Evolutionary conservation across 306 rosid genomes (phyloP).

Genomic region (Hippophae gyantsensis): DNA sequence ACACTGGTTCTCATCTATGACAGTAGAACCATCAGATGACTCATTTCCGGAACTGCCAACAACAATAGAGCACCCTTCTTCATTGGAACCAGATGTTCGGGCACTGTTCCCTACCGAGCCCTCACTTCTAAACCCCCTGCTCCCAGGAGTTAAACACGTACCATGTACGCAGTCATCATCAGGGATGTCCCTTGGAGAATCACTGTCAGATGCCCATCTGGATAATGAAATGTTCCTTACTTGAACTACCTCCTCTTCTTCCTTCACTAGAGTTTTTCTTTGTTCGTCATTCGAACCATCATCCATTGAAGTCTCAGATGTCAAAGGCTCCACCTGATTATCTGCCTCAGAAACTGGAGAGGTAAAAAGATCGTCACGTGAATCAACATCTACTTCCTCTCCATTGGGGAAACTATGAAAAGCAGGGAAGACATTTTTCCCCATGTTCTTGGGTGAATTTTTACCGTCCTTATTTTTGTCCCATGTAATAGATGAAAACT

Average conservation of each 20-base stretch:
- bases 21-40: constrained; percentile 7
- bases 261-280: constrained; percentile 14
- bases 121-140: constrained; percentile 38
- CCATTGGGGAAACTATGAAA: not conserved
- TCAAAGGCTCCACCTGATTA: constrained; percentile 8
- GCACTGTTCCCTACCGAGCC: constrained; percentile 29
- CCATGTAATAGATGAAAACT: constrained; percentile 56
- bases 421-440: constrained; percentile 12
- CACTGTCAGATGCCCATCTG: constrained; percentile 60
- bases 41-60: constrained; percentile 22
- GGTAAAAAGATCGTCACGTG: not conserved
- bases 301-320: constrained; percentile 1
- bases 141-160: constrained; percentile 35
- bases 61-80: constrained; percentile 21
- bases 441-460: constrained; percentile 21
- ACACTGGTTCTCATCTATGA: constrained; percentile 18
- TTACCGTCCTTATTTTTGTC: constrained; percentile 35
- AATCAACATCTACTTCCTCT: constrained; percentile 6
- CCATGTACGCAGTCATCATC: constrained; percentile 21
- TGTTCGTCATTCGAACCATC: constrained; percentile 10
- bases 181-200: constrained; percentile 26
- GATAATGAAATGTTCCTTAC: constrained; percentile 46
- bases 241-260: constrained; percentile 16
- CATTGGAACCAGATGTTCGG: constrained; percentile 32
- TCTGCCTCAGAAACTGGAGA: not conserved